Conservation (phyloP, 345 rosid species). For the Syzygium oleosum region DNA sequence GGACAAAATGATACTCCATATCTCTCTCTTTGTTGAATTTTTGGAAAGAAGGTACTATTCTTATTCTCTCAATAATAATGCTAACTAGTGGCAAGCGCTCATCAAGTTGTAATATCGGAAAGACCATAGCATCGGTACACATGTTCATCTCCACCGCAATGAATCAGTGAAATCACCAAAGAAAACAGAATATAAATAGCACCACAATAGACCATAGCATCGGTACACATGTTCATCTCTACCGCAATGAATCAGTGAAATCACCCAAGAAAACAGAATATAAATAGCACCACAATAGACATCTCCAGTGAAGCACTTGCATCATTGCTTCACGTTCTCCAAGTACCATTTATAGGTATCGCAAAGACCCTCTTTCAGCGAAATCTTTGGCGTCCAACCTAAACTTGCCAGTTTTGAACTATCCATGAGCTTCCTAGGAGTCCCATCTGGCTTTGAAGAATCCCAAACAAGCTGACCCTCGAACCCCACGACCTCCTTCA, state of each 20-base stretch:
- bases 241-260: background rate
- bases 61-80: background rate
- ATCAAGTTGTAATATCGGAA: background rate
- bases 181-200: background rate
- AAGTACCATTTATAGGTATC: constrained; percentile 86
- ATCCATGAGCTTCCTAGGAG: constrained; percentile 96
- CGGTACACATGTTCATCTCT: background rate
- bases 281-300: background rate
- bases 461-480: constrained; percentile 89
- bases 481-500: constrained; percentile 86
- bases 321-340: constrained; percentile 51
- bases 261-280: background rate
- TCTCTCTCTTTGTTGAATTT: background rate
- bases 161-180: background rate
- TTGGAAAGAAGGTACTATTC: background rate
- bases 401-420: constrained; percentile 64
- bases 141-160: background rate
- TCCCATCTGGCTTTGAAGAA: constrained; percentile 75
- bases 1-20: background rate
- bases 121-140: background rate
- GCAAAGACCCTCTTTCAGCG: constrained; percentile 65
- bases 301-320: background rate
- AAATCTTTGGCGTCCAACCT: constrained; percentile 77
- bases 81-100: background rate
- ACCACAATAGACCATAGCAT: background rate